These are phyloP conservation scores for Westerdykella sp. DNA, from an alignment of 2,329 filamentous ascomycete species.

Conservation along the genomic window DNA sequence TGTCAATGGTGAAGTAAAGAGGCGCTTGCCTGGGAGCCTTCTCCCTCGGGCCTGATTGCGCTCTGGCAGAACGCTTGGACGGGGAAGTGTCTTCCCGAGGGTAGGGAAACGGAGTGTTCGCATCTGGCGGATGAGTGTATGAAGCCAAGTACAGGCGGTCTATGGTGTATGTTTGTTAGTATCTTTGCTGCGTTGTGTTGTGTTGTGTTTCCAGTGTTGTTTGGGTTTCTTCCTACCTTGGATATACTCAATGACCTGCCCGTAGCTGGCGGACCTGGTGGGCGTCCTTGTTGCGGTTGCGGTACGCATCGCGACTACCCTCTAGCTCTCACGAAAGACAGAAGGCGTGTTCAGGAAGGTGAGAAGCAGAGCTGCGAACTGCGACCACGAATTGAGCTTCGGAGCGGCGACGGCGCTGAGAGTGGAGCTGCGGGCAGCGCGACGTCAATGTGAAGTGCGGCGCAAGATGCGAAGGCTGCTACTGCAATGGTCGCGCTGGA, in stretches of 20 bases:
- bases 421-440: not conserved
- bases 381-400: constrained; percentile 1
- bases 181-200: not conserved
- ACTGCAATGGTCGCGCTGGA: constrained; percentile 17
- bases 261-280: constrained; percentile 51
- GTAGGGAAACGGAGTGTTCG: constrained; percentile 81
- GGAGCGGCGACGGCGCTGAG: not conserved
- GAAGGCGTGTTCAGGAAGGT: constrained; percentile 9
- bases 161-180: constrained; percentile 37
- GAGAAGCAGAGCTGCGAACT: not conserved
- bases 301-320: constrained; percentile 26
- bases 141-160: constrained; percentile 93
- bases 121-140: constrained; percentile 74
- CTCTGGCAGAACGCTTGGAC: constrained; percentile 67
- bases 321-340: constrained; percentile 15
- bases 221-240: constrained; percentile 58
- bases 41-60: constrained; percentile 52
- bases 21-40: constrained; percentile 55
- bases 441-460: not conserved
- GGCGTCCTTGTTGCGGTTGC: constrained; percentile 21
- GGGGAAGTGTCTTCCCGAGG: constrained; percentile 60
- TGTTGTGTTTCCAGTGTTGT: constrained; percentile 11
- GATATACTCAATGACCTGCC: constrained; percentile 93
- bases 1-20: constrained; percentile 93
- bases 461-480: constrained; percentile 4